Conservation (phyloP, 305 asterid species). For the Fraxinus floribunda region DNA sequence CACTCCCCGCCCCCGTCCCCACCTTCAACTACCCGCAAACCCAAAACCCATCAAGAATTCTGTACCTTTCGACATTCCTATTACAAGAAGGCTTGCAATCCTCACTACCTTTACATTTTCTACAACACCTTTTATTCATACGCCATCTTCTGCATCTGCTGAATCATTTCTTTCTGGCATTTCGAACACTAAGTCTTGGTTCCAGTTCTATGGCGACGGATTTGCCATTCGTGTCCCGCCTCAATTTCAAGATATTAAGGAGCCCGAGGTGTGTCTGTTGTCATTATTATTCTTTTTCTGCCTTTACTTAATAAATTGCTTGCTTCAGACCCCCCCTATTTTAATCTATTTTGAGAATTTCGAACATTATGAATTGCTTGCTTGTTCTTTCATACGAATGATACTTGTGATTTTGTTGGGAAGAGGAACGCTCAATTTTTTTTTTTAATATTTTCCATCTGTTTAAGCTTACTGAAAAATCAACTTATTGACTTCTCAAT, state of each 20-base stretch:
- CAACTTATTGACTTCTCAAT: background rate
- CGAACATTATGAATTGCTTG: background rate
- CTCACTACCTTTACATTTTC: slow-evolving; percentile 42
- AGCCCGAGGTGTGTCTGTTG: slow-evolving; percentile 62
- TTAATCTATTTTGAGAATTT: background rate
- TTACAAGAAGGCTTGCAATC: slow-evolving; percentile 51
- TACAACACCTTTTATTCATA: slow-evolving; percentile 30
- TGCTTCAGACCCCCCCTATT: background rate
- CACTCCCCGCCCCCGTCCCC: slow-evolving; percentile 21
- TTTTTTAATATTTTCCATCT: background rate
- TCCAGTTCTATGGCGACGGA: slow-evolving; percentile 82
- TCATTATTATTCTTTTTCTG: background rate
- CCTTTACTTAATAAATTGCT: too few relatives aligned
- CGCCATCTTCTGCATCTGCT: slow-evolving; percentile 35
- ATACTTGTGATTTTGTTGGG: background rate
- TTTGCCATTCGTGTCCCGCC: slow-evolving; percentile 92
- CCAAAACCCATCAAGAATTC: slow-evolving; percentile 22
- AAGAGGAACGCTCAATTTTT: background rate
- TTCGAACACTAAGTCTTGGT: slow-evolving; percentile 82
- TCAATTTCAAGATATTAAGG: slow-evolving; percentile 66
- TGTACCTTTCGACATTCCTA: background rate
- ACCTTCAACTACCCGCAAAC: slow-evolving; percentile 11
- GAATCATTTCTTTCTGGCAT: slow-evolving; percentile 69
- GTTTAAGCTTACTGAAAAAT: background rate
- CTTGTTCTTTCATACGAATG: background rate